Conservation (phyloP, 352 stramenopile genomes). For the Peronospora farinosa region DNA sequence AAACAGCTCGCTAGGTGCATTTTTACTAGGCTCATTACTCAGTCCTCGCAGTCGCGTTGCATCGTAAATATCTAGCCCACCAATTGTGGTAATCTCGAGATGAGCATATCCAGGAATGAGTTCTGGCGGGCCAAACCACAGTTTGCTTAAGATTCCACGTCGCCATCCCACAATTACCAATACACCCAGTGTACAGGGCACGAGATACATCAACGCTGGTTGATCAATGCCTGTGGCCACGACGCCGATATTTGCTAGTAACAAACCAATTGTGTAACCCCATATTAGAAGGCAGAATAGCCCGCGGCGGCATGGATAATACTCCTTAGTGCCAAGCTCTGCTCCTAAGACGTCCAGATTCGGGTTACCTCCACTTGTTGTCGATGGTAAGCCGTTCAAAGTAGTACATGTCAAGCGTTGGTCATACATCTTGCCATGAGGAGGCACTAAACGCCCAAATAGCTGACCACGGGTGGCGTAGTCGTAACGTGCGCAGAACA, state of each 20-base stretch:
- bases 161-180: constrained; percentile 67
- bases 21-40: constrained; percentile 24
- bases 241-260: constrained; percentile 92
- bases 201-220: constrained; percentile 94
- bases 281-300: constrained; percentile 84
- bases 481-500: constrained; percentile 93
- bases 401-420: constrained; percentile 12
- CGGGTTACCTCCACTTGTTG: constrained; percentile 1
- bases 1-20: constrained; percentile 27
- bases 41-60: constrained; percentile 22
- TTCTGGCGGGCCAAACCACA: constrained; percentile 87
- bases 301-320: constrained; percentile 33
- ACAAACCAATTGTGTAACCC: constrained; percentile 90
- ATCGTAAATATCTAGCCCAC: constrained; percentile 27
- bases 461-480: constrained; percentile 74
- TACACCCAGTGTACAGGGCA: constrained; percentile 88
- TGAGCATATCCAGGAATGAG: constrained; percentile 31
- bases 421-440: constrained; percentile 34
- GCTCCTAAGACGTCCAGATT: constrained; percentile 28
- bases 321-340: constrained; percentile 44
- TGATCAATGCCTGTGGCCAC: constrained; percentile 90
- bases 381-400: constrained; percentile 3
- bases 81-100: constrained; percentile 22
- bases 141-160: constrained; percentile 79
- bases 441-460: constrained; percentile 49